Evolutionary conservation across 129 eudicot species (phyloP), one percentile per base, ranked within the genome.

Genomic region (Centella asiatica): DNA sequence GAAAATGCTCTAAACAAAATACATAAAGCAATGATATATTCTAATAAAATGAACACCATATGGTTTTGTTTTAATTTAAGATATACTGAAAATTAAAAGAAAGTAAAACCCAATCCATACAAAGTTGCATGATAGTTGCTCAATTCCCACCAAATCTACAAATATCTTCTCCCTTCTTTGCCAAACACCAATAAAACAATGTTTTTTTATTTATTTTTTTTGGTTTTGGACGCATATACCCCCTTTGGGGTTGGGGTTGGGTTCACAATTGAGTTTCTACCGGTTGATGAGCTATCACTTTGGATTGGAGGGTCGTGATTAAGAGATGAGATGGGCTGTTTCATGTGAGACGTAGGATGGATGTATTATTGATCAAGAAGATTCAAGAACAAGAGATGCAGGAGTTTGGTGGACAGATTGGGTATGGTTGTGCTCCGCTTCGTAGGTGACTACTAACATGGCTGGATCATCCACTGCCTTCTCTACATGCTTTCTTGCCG

Each of bases 401-500:
- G 95, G 80, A 27, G 93, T 6, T 3, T 83, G 85, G 12, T 80
- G 57, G 14, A 68, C 64, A 17, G 83, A 64, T 27, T 71, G 79
- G 12, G 92, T 73, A 64, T 93, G 99, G 57, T 78, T 87, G 74
- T 93, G 99, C n/a, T 93, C 99, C 2, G 95, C 96, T 74, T 93
- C 99, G 26, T 93, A 93, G 0, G 99, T 93, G 15, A 93, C 99
- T 18, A 85, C 78, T 1, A 93, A 68, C 99, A 93, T 87, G 1
- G 88, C 65, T 55, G 99, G 76, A 73, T 93, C 99, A 64, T 93
- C 99, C 39, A 82, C 62, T 1, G 99, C 95, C 59, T 88, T 71
- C 69, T 93, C 99, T 26, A 93, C 99, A 47, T 93, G 99, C 64
- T 93, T 93, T 28, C 99, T 73, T 4, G 99, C 99, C 2, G 99